phyloP scores from a whole-genome alignment of 495 filamentous ascomycete species.

The Trichocladium antarcticum region DNA sequence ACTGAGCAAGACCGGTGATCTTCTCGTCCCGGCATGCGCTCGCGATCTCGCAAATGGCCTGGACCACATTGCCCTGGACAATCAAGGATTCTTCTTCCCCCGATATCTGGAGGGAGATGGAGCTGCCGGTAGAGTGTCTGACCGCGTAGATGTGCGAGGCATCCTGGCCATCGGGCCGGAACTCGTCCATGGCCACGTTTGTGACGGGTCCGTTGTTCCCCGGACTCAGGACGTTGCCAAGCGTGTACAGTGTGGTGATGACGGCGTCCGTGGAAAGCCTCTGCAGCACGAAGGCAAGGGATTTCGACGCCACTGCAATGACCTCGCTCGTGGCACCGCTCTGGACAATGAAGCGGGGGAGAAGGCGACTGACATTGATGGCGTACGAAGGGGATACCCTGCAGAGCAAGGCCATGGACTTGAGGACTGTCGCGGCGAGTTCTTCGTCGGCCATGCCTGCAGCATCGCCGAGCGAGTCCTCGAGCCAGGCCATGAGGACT shows the following conservation, averaged over 20 bases:
- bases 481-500: conserved; percentile 75
- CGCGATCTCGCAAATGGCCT: conserved; percentile 82
- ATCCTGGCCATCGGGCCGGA: conserved; percentile 23
- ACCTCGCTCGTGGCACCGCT: conserved; percentile 52
- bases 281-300: conserved; percentile 66
- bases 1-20: conserved; percentile 87
- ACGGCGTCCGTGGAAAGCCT: conserved; percentile 81
- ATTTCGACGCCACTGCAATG: conserved; percentile 63
- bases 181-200: conserved; percentile 30
- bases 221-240: conserved; percentile 84
- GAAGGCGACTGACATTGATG: conserved; percentile 62
- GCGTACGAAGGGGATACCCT: conserved; percentile 60
- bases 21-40: conserved; percentile 72
- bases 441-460: conserved; percentile 67
- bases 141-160: conserved; percentile 37
- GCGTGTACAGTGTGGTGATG: conserved; percentile 86
- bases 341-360: conserved; percentile 77
- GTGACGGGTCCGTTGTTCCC: conserved; percentile 36
- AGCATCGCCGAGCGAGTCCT: conserved; percentile 61
- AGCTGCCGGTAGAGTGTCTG: conserved; percentile 57
- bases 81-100: conserved; percentile 62
- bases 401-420: conserved; percentile 70
- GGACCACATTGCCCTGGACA: conserved; percentile 69
- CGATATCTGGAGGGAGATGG: conserved; percentile 59
- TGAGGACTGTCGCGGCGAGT: conserved; percentile 64